Evolutionary conservation across 2,329 filamentous ascomycete genomes (phyloP).

Genomic region (Arachnomyces sp.): DNA sequence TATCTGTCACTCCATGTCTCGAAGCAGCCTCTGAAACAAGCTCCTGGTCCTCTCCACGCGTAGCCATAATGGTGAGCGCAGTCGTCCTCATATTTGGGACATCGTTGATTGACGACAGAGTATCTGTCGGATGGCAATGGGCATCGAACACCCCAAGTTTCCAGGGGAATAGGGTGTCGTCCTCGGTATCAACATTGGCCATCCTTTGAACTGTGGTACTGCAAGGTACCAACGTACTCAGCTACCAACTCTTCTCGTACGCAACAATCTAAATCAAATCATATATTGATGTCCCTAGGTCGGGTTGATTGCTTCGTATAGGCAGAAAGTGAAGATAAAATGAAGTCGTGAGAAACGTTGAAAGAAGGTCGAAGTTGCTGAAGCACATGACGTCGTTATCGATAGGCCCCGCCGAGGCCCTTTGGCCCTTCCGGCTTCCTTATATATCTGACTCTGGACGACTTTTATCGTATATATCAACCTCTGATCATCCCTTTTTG

Average conservation of each 20-base stretch:
- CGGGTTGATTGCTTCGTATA: too few relatives aligned
- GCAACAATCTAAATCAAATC: too few relatives aligned
- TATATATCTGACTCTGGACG: too few relatives aligned
- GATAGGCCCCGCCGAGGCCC: too few relatives aligned
- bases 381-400: neutral
- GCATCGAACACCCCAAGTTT: slow-evolving; percentile 56
- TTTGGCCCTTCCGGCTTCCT: too few relatives aligned
- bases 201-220: neutral
- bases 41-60: slow-evolving; percentile 53
- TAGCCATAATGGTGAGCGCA: slow-evolving; percentile 56
- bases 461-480: too few relatives aligned
- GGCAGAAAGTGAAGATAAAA: too few relatives aligned
- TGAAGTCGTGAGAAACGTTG: neutral
- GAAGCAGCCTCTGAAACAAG: slow-evolving; percentile 48
- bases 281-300: too few relatives aligned
- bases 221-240: too few relatives aligned
- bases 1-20: slow-evolving; percentile 22
- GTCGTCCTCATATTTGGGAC: slow-evolving; percentile 52
- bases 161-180: slow-evolving; percentile 47
- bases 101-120: slow-evolving; percentile 47
- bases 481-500: too few relatives aligned
- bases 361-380: neutral
- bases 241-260: too few relatives aligned
- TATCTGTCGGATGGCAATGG: slow-evolving; percentile 61
- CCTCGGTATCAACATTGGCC: slow-evolving; percentile 1